Percentiles rank a stretch among this genome's conserved stretches.
phyloP scores from a whole-genome alignment of 2,329 filamentous ascomycete genomes.

The Claviceps citrina region DNA sequence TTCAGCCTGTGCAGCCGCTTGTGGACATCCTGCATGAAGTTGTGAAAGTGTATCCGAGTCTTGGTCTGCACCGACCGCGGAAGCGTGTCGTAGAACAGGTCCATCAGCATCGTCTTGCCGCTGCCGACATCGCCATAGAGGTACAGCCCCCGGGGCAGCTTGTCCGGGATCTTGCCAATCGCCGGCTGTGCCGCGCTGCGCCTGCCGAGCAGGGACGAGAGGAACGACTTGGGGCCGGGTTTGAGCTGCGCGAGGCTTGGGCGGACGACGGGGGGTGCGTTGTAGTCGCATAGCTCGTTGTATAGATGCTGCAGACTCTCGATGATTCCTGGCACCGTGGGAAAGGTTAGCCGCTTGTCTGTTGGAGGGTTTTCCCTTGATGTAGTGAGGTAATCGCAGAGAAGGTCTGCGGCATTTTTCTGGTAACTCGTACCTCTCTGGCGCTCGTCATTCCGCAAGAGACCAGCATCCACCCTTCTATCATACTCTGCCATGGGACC shows the following conservation, averaged over 20 bases:
- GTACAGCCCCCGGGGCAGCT: slow-evolving; percentile 77
- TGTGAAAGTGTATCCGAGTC: slow-evolving; percentile 94
- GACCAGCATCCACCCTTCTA: slow-evolving; percentile 55
- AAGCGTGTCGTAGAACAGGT: slow-evolving; percentile 88
- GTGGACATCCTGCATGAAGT: slow-evolving; percentile 98
- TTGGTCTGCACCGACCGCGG: slow-evolving; percentile 66
- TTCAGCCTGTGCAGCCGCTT: slow-evolving; percentile 81
- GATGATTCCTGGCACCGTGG: slow-evolving; percentile 62
- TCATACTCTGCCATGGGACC: slow-evolving; percentile 87
- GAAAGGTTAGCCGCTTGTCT: neutral
- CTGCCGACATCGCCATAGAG: slow-evolving; percentile 93
- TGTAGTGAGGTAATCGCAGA: no score
- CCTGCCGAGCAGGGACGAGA: slow-evolving; percentile 47
- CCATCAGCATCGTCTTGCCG: slow-evolving; percentile 99
- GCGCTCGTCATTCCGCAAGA: slow-evolving; percentile 73
- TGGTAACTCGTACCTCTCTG: slow-evolving; percentile 50
- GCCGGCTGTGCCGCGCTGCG: slow-evolving; percentile 21
- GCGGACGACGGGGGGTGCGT: slow-evolving; percentile 56
- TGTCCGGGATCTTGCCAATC: slow-evolving; percentile 45
- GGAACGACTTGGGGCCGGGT: slow-evolving; percentile 36
- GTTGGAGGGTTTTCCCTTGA: no score
- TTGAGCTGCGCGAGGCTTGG: slow-evolving; percentile 60
- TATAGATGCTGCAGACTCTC: slow-evolving; percentile 79
- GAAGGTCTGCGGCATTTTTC: slow-evolving; percentile 10
- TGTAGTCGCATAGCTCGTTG: slow-evolving; percentile 61